Evolutionary conservation across 1,284 basidiomycete species (phyloP), one percentile per base, ranked within the genome.

Genomic region (Takashimella tepidaria): DNA sequence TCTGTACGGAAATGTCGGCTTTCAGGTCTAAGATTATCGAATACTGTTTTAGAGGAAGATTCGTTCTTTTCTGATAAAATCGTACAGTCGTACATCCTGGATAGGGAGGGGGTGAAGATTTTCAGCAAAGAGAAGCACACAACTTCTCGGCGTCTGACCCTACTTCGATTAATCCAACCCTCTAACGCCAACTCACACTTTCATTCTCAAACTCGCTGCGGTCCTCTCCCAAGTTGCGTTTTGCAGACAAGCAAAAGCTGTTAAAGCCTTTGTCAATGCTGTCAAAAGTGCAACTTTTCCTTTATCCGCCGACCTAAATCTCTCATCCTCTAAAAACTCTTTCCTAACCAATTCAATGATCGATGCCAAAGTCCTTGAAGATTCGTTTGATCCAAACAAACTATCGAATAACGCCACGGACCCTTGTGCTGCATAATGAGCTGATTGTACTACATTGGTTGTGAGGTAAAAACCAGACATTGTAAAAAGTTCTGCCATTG

Each of bases 361-460:
- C 10, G 70, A 68, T 5, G 76, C 66, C 23, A 81, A 66, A 0
- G 78, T 77, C 22, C 79, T 66, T 3, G 75, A 77, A 0, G 77
- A 77, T 62, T 81, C 79, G 64, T 78, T 80, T 16, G 76, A 78
- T 1, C 79, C 79, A 61, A 81, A 80, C 46, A 81, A 66, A 23
- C 73, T 69, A 59, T 81, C 79, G 55, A 81, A 70, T 43, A 79
- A 67, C 6, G 74, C 69, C 19, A 81, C 79, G 2, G 75, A 77
- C 56, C 79, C 79, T 55, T 78, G 74, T 0, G 79, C 79, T 11
- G 76, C 76, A 8, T 66, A 56, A 54, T 73, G 74, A 1, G 70
- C 72, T 2, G 71, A 70, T 16, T 66, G 57, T 20, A 77, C 55
- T 1, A 72, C 68, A 31, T 69, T 71, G 19, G 70, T 62, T 0